These are phyloP conservation scores for Eremothecium cymbalariae DNA, from an alignment of 1,139 yeast species.

Conservation along the genomic window DNA sequence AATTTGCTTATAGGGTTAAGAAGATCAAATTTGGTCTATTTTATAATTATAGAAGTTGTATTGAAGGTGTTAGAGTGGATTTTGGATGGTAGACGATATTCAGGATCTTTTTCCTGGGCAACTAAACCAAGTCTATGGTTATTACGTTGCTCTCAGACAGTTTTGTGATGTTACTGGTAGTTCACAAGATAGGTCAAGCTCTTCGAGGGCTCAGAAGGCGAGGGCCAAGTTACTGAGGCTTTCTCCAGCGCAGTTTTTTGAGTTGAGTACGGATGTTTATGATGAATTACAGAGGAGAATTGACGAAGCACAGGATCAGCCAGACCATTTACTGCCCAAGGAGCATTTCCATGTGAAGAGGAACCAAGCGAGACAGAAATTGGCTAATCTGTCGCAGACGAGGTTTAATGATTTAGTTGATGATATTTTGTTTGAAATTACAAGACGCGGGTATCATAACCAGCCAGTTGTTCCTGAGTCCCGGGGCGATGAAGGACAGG, in stretches of 20 bases:
- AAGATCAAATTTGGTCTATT: too few relatives aligned
- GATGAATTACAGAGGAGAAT: constrained; percentile 79
- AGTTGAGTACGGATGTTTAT: constrained; percentile 84
- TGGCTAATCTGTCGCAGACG: constrained; percentile 73
- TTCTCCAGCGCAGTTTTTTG: constrained; percentile 77
- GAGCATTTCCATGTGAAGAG: constrained; percentile 84
- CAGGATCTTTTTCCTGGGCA: constrained; percentile 6
- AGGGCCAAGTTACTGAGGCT: constrained; percentile 76
- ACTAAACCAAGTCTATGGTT: constrained; percentile 12
- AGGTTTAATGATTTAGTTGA: constrained; percentile 85
- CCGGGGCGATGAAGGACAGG: neutral
- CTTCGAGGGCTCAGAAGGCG: constrained; percentile 66
- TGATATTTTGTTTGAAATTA: constrained; percentile 82
- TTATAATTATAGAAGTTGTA: too few relatives aligned
- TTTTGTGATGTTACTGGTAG: constrained; percentile 20
- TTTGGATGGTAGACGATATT: constrained; percentile 2
- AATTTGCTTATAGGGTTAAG: too few relatives aligned
- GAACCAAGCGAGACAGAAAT: constrained; percentile 90
- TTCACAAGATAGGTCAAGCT: constrained; percentile 26
- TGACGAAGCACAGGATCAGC: constrained; percentile 43
- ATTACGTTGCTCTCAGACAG: constrained; percentile 17
- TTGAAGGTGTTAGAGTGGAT: too few relatives aligned
- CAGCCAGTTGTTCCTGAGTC: constrained; percentile 4
- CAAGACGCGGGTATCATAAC: constrained; percentile 52
- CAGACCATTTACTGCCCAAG: constrained; percentile 60